Percentiles rank a stretch among this genome's conserved stretches.
Evolutionary conservation across 2,329 filamentous ascomycete species (phyloP).

Genomic region (Magnaporthales sp.): DNA sequence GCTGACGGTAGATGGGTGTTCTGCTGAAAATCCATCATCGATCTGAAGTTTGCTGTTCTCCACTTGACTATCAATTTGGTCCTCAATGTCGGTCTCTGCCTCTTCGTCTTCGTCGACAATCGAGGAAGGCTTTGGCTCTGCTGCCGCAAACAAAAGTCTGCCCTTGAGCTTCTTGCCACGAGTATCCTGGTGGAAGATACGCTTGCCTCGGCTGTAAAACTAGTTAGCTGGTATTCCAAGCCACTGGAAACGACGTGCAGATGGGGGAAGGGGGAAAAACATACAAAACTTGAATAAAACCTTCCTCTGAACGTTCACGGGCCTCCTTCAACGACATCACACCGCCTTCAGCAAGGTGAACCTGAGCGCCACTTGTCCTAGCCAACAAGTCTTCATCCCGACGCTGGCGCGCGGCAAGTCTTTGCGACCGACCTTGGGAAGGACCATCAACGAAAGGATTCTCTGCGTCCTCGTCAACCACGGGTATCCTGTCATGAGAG

Average conservation of each 20-base stretch:
- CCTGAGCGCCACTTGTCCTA: neutral
- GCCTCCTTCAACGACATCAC: neutral
- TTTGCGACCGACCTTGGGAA: conserved; percentile 3
- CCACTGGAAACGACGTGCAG: conserved; percentile 3
- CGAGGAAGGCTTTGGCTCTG: conserved; percentile 29
- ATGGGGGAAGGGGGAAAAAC: conserved; percentile 25
- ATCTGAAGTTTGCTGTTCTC: neutral
- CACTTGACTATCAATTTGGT: conserved; percentile 21
- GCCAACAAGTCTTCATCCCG: neutral
- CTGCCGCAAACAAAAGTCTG: conserved; percentile 58
- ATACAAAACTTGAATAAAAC: conserved; percentile 71
- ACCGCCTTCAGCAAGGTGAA: neutral
- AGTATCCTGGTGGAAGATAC: conserved; percentile 47
- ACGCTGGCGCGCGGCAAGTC: neutral
- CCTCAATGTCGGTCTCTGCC: conserved; percentile 50
- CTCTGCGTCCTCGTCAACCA: conserved; percentile 52
- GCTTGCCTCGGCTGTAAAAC: conserved; percentile 62
- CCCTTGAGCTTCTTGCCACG: conserved; percentile 57
- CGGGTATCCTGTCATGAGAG: conserved; percentile 67
- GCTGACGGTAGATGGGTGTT: conserved; percentile 5
- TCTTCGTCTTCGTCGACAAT: conserved; percentile 46
- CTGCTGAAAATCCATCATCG: conserved; percentile 5
- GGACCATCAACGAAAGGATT: conserved; percentile 62
- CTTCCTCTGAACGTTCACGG: conserved; percentile 41
- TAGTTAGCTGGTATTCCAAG: conserved; percentile 14